Evolutionary conservation across 106 monocot genomes (phyloP).

Genomic region (Platanthera zijinensis): DNA sequence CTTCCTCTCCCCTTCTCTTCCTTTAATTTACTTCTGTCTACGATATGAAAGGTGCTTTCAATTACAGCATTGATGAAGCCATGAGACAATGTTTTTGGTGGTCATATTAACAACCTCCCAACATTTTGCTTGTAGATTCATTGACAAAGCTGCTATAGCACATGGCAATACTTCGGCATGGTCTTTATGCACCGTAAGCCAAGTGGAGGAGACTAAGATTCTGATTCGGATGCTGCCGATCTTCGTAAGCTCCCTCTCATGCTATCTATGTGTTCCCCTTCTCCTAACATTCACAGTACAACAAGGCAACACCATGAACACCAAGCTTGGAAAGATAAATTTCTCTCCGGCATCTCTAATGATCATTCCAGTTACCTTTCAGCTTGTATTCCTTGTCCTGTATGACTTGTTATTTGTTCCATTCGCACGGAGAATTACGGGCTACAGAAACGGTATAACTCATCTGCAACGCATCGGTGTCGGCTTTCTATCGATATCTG

Average conservation of each 20-base stretch:
- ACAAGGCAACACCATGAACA: conserved; percentile 52
- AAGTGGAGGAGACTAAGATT: conserved; percentile 64
- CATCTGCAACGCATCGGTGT: conserved; percentile 31
- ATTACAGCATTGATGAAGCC: neutral
- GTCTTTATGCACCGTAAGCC: conserved; percentile 42
- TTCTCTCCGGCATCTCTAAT: conserved; percentile 39
- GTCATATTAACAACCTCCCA: too few relatives aligned
- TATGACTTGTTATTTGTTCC: conserved; percentile 51
- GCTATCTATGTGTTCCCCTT: conserved; percentile 24
- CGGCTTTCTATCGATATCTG: conserved; percentile 23
- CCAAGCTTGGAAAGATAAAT: conserved; percentile 35
- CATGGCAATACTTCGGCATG: conserved; percentile 23
- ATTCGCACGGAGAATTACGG: conserved; percentile 31
- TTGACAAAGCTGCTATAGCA: conserved; percentile 42
- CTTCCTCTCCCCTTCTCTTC: too few relatives aligned
- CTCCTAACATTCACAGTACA: conserved; percentile 46
- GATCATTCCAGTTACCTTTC: conserved; percentile 30
- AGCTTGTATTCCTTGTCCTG: conserved; percentile 29
- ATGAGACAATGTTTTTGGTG: too few relatives aligned
- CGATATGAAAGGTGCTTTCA: too few relatives aligned
- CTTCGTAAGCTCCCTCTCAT: conserved; percentile 31
- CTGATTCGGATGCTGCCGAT: conserved; percentile 49
- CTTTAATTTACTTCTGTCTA: too few relatives aligned
- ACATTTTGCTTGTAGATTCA: conserved; percentile 17
- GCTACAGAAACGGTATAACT: conserved; percentile 29